Conservation (phyloP, 148 eudicot species). For the Polygonum maritimum region DNA sequence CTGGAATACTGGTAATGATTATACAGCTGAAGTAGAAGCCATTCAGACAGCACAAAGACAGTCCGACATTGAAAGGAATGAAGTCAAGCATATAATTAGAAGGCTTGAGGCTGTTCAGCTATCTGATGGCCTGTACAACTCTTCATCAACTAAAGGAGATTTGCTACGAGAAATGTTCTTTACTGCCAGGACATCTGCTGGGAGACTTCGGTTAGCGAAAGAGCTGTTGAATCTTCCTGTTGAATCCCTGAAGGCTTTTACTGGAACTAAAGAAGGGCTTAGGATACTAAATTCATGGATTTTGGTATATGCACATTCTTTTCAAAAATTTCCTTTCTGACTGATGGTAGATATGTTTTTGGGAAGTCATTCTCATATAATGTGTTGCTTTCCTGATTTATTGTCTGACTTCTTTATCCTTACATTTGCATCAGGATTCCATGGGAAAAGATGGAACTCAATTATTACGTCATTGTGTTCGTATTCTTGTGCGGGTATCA, state of each 20-base stretch:
- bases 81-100: conserved; percentile 69
- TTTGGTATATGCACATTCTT: conserved; percentile 33
- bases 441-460: conserved; percentile 99
- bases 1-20: conserved; percentile 66
- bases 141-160: conserved; percentile 44
- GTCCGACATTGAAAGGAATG: conserved; percentile 65
- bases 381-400: background rate
- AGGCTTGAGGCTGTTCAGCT: conserved; percentile 71
- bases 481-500: conserved; percentile 76
- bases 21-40: conserved; percentile 83
- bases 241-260: conserved; percentile 76
- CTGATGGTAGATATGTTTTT: background rate
- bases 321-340: background rate
- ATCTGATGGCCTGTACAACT: conserved; percentile 37
- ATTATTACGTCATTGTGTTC: conserved; percentile 97
- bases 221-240: conserved; percentile 77
- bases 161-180: conserved; percentile 67
- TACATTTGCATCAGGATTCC: conserved; percentile 58
- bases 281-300: conserved; percentile 86
- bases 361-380: background rate
- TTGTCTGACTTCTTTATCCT: background rate
- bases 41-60: conserved; percentile 71
- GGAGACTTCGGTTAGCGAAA: conserved; percentile 79
- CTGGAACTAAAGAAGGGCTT: conserved; percentile 90
- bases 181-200: conserved; percentile 72